A percentile compares a stretch with the other conserved stretches of the same genome.
Conservation (phyloP, 768 basidiomycete genomes). For the Boletus sp. region DNA sequence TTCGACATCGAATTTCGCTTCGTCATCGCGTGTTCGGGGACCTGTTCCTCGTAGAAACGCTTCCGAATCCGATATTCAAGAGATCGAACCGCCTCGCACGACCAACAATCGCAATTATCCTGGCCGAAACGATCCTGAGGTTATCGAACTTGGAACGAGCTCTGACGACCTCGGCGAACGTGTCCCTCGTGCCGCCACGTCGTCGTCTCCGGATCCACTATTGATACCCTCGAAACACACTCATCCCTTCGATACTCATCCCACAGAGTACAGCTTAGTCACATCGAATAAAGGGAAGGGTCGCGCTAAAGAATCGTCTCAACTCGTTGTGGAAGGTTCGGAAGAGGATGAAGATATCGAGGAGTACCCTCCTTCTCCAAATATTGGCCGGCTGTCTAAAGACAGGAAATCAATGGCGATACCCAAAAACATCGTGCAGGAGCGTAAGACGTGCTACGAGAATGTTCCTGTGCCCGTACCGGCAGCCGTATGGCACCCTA, state of each 20-base stretch:
- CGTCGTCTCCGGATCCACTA: conserved; percentile 29
- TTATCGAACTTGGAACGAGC: conserved; percentile 14
- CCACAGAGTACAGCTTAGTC: conserved; percentile 1
- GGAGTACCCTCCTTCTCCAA: conserved; percentile 12
- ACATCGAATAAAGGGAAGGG: conserved; percentile 24
- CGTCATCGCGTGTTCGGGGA: conserved; percentile 1
- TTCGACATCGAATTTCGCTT: background rate
- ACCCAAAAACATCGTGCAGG: conserved; percentile 17
- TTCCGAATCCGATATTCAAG: conserved; percentile 26
- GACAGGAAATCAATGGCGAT: conserved; percentile 10
- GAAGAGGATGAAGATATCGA: conserved; percentile 26
- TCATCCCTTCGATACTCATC: conserved; percentile 26
- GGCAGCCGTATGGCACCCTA: conserved; percentile 3
- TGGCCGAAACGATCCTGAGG: conserved; percentile 16
- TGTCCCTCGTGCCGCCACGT: conserved; percentile 10
- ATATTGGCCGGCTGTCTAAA: background rate
- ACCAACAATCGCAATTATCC: background rate
- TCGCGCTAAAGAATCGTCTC: conserved; percentile 11
- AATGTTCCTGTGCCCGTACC: background rate
- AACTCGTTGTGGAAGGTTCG: conserved; percentile 19
- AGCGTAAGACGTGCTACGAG: conserved; percentile 14
- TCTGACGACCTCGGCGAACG: conserved; percentile 25
- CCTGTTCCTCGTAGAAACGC: background rate
- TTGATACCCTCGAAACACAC: background rate
- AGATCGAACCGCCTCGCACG: conserved; percentile 3